Conservation (phyloP, 2,329 filamentous ascomycete species). For the Teratosphaeria epicoccoides region DNA sequence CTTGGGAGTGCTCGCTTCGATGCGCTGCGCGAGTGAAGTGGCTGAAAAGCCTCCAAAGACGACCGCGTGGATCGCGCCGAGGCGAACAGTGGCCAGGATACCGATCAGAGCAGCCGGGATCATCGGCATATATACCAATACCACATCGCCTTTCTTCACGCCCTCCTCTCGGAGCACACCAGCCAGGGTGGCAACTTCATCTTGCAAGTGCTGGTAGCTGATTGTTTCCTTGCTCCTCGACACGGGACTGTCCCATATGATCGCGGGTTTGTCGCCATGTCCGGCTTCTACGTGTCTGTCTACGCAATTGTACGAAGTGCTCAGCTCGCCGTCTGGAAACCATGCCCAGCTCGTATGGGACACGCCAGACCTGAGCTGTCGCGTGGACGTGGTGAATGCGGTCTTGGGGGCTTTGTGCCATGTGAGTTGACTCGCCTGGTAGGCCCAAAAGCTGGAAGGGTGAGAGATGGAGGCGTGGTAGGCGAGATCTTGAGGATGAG, state of each 20-base stretch:
- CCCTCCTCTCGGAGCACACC: constrained; percentile 74
- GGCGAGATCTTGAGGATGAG: constrained; percentile 27
- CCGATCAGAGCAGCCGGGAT: constrained; percentile 80
- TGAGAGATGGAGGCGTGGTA: constrained; percentile 24
- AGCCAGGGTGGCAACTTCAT: constrained; percentile 71
- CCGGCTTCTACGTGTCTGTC: constrained; percentile 78
- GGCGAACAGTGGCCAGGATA: constrained; percentile 66
- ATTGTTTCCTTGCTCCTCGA: constrained; percentile 59
- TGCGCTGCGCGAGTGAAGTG: constrained; percentile 70
- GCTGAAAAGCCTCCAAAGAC: constrained; percentile 91
- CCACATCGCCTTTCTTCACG: constrained; percentile 71
- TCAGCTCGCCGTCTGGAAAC: constrained; percentile 83
- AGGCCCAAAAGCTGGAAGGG: constrained; percentile 27
- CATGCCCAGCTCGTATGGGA: constrained; percentile 72
- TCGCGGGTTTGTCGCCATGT: constrained; percentile 61
- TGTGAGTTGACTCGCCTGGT: constrained; percentile 54
- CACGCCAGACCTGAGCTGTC: constrained; percentile 51
- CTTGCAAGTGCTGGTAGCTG: constrained; percentile 64
- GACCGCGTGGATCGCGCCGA: constrained; percentile 81
- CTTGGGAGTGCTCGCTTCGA: constrained; percentile 67
- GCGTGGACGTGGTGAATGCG: constrained; percentile 50
- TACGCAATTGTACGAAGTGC: constrained; percentile 83
- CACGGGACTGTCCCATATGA: constrained; percentile 83
- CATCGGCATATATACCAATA: constrained; percentile 96
- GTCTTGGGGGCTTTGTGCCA: constrained; percentile 69